Conservation (phyloP, 2,329 filamentous ascomycete genomes). For the Exophiala calicioides region DNA sequence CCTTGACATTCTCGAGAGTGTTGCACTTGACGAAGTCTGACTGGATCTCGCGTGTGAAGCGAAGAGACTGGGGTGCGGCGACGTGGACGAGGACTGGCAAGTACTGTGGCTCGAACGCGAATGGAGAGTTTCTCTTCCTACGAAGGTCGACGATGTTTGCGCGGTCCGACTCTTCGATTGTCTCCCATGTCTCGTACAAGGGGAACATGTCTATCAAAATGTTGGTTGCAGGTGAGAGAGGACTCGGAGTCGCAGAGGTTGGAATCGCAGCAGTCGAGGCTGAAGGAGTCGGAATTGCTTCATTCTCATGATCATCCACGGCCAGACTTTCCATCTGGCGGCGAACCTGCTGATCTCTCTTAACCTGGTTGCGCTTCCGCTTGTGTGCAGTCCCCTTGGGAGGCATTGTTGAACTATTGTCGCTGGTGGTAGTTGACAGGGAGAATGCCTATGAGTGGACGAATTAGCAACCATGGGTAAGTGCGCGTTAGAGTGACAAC, state of each 20-base stretch:
- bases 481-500: too few species aligned
- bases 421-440: too few species aligned
- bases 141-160: background rate
- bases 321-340: background rate
- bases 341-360: background rate
- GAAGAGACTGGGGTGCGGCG: constrained; percentile 5
- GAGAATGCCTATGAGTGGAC: too few species aligned
- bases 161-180: constrained; percentile 4
- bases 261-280: background rate
- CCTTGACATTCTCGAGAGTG: constrained; percentile 15
- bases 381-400: background rate
- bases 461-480: too few species aligned
- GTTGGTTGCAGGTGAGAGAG: background rate
- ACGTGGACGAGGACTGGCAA: constrained; percentile 12
- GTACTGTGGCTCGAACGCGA: constrained; percentile 4
- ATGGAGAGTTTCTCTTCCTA: background rate
- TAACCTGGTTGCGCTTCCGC: background rate
- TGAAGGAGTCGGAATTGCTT: background rate
- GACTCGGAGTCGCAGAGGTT: background rate
- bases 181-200: constrained; percentile 10
- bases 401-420: background rate
- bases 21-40: constrained; percentile 14
- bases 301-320: background rate
- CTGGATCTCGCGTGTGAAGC: constrained; percentile 17
- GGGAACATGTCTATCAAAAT: constrained; percentile 7